Evolutionary conservation across 2,329 filamentous ascomycete species (phyloP), one percentile per base, ranked within the genome.

Genomic region (Nothopassalora personata): DNA sequence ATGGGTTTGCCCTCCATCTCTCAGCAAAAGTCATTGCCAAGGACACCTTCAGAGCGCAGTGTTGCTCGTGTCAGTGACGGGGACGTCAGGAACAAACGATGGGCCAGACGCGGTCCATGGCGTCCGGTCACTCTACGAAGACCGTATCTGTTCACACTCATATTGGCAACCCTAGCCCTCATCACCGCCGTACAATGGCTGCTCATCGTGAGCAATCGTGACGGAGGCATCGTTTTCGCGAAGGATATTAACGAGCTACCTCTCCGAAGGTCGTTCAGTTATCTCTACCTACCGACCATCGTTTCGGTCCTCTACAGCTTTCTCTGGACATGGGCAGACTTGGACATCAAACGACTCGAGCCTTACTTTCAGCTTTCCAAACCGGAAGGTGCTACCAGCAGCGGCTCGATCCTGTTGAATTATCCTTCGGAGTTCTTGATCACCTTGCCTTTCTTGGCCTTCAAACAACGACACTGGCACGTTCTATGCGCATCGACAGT

Each of bases 301-400:
- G 53, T 85, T 0, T 79, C 83, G 0, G 79, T 86, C 0, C 6
- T 81, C 0, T 86, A 83, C 61, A 81, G 82, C 43, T 74, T 86
- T 0, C 49, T 80, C 0, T 86, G 83, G 83, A 77, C 75, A 2
- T 85, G 83, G 82, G 75, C 86, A 0, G 84, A 87, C 53, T 67
- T 86, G 0, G 82, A 87, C 36, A 72, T 77, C 0, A 84, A 85
- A 59, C 65, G 85, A 0, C 72, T 86, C 48, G 83, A 87, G 34
- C 84, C 84, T 0, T 87, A 80, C 74, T 79, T 84, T 10, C 81
- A 86, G 23, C 56, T 87, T 0, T 84, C 82, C 0, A 79, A 76
- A 9, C 13, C 64, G 0, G 63, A 67, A 0, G 83, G 83, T 0
- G 80, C 80, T 0, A 64, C 63, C 0, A 81, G 75, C 0, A 69